A percentile compares a stretch with the other conserved stretches of the same genome.
phyloP scores from a whole-genome alignment of 495 filamentous ascomycete species.

The Penicillium alfredii region DNA sequence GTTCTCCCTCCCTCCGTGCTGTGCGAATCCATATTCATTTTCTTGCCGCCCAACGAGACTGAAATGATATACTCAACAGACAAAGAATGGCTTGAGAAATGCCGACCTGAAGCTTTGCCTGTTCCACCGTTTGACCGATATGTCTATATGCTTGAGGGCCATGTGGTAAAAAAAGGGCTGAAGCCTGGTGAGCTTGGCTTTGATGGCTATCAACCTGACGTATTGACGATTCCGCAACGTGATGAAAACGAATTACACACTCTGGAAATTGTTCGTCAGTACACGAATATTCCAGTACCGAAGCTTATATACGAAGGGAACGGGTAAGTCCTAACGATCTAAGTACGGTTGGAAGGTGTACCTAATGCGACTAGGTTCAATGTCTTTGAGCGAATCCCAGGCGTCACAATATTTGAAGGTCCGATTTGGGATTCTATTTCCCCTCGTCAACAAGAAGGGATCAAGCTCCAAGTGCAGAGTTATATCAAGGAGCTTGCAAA shows the following conservation, averaged over 20 bases:
- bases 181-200: constrained; percentile 1
- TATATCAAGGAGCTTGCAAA: constrained; percentile 2
- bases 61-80: background rate
- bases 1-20: too few relatives aligned
- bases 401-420: background rate
- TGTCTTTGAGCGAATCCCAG: constrained; percentile 1
- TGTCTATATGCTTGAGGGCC: background rate
- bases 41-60: too few relatives aligned
- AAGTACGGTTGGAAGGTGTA: background rate
- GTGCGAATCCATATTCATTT: too few relatives aligned
- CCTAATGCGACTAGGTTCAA: constrained; percentile 1
- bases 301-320: background rate
- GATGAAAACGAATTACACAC: constrained; percentile 3
- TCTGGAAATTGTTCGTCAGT: constrained; percentile 1
- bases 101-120: background rate
- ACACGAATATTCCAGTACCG: background rate
- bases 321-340: background rate
- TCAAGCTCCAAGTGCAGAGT: constrained; percentile 1
- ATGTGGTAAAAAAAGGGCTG: background rate
- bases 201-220: background rate
- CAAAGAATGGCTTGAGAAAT: constrained; percentile 1
- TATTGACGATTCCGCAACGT: background rate
- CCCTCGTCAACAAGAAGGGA: constrained; percentile 1
- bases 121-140: constrained; percentile 1
- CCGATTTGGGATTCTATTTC: background rate